These are phyloP conservation scores for Lachnellula occidentalis DNA, from an alignment of 2,329 filamentous ascomycete genomes.

Conservation along the genomic window DNA sequence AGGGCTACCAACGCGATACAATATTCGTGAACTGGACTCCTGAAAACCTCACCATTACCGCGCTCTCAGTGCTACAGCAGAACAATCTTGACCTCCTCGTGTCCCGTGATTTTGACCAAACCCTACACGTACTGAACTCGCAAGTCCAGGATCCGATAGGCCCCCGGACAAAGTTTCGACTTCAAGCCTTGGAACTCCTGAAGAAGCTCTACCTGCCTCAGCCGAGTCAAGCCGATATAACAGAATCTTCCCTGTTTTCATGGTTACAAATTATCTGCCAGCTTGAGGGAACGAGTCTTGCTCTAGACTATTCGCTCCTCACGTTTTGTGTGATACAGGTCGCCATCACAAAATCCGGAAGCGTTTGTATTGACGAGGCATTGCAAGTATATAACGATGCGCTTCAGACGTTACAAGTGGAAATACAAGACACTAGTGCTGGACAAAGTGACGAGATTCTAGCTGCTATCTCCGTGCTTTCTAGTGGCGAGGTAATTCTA, in stretches of 20 bases:
- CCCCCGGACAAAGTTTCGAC: background rate
- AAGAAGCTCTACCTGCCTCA: conserved; percentile 8
- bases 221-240: background rate
- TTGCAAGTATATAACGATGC: conserved; percentile 5
- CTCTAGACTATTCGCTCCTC: conserved; percentile 7
- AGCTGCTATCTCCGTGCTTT: too few relatives aligned
- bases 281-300: background rate
- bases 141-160: background rate
- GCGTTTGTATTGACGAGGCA: background rate
- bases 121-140: too few relatives aligned
- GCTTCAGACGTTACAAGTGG: background rate
- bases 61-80: too few relatives aligned
- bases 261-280: background rate
- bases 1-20: conserved; percentile 3
- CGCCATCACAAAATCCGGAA: background rate
- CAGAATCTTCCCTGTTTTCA: background rate
- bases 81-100: too few relatives aligned
- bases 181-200: conserved; percentile 3
- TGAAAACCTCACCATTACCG: background rate
- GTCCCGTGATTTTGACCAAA: too few relatives aligned
- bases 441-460: too few relatives aligned
- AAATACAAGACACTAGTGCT: too few relatives aligned
- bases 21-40: conserved; percentile 6
- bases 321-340: conserved; percentile 6
- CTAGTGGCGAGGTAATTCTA: too few relatives aligned